These are phyloP conservation scores for Irineochytrium annulatum DNA, from an alignment of 192 early-diverging fungal species.

Conservation along the genomic window DNA sequence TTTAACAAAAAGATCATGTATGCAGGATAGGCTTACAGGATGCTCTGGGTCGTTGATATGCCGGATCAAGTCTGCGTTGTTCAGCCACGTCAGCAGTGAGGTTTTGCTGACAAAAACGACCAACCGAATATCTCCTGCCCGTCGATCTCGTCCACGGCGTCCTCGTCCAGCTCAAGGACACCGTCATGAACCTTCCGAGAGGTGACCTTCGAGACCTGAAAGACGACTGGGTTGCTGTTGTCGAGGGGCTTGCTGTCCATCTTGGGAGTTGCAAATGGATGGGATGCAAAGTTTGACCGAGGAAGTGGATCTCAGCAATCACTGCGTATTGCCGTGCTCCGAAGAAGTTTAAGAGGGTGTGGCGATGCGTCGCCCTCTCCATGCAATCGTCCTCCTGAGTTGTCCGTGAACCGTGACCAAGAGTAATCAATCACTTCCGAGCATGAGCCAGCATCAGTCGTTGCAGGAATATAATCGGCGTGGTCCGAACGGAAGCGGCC, in stretches of 20 bases:
- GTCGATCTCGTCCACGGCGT: slow-evolving; percentile 71
- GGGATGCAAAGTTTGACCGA: too few relatives aligned
- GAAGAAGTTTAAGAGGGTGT: too few relatives aligned
- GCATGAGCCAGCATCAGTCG: too few relatives aligned
- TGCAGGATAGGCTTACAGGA: slow-evolving; percentile 44
- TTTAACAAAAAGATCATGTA: neutral
- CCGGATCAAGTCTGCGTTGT: slow-evolving; percentile 71
- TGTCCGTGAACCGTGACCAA: too few relatives aligned
- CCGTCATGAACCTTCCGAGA: neutral
- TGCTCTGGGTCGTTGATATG: slow-evolving; percentile 98
- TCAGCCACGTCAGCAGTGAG: neutral
- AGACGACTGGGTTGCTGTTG: slow-evolving; percentile 84
- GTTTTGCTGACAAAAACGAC: neutral
- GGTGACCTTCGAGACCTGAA: slow-evolving; percentile 43
- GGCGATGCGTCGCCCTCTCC: too few relatives aligned
- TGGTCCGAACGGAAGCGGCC: too few relatives aligned
- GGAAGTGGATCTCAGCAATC: too few relatives aligned
- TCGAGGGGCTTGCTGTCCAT: slow-evolving; percentile 26
- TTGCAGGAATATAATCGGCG: too few relatives aligned
- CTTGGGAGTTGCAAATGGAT: too few relatives aligned
- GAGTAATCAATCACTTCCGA: too few relatives aligned
- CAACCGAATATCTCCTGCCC: slow-evolving; percentile 83
- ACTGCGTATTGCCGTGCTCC: too few relatives aligned
- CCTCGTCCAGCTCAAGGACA: slow-evolving; percentile 69
- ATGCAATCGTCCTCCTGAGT: too few relatives aligned